Evolutionary conservation across 305 asterid species (phyloP), one percentile per base, ranked within the genome.

Genomic region (Ilex paraguariensis): DNA sequence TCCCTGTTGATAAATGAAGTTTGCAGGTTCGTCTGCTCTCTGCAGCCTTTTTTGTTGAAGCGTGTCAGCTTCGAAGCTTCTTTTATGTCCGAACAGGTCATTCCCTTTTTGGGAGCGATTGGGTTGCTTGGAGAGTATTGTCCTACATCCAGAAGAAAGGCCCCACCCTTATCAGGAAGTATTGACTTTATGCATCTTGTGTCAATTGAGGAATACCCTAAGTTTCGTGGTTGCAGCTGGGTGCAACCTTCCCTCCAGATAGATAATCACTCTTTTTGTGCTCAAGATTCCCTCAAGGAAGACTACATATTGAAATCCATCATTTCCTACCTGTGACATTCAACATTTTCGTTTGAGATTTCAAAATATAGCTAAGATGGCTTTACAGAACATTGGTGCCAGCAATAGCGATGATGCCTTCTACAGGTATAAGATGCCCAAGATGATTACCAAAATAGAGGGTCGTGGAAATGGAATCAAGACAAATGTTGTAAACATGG

Each of bases 401-500:
- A 17, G 75, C 62, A 78, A 78, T 75, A 71, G 73, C 31, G 83
- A 78, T 74, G 83, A 78, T 71, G 80, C 83, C 78, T 78, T 78
- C 69, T 78, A 74, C 68, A 63, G 83, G 73, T 78, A 78, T 16
- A 78, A 78, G 78, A 78, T 78, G 83, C 83, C 83, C 7, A 78
- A 62, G 59, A 78, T 78, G 83, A 59, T 78, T 10, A 78, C 80
- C 10, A 78, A 78, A 63, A 72, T 71, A 33, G 83, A 78, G 68
- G 83, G 83, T 0, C 80, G 83, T 56, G 83, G 83, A 32, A 78
- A 78, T 63, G 83, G 83, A 52, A 78, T 78, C 75, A 78, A 74
- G 74, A 78, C 83, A 16, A 78, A 78, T 52, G 46, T 78, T 3
- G 83, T 78, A 40, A 74, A 78, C 73, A 78, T 74, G 79, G 80